Conservation (phyloP, 768 basidiomycete species). For the Tephrocybe rancida region DNA sequence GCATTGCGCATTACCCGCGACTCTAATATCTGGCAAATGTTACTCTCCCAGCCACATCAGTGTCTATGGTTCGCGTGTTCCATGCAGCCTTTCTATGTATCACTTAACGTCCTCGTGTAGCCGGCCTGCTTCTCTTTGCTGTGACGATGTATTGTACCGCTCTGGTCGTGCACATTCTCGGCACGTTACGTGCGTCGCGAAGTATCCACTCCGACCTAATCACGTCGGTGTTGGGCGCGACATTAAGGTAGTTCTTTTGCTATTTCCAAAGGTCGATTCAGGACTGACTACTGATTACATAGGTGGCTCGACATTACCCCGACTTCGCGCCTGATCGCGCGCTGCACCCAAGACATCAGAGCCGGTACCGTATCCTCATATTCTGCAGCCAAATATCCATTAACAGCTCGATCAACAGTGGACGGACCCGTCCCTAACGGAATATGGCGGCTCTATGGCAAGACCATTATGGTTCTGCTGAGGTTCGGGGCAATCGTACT, state of each 20-base stretch:
- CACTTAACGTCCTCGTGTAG: slow-evolving; percentile 11
- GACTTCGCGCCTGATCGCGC: slow-evolving; percentile 54
- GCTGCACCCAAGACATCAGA: slow-evolving; percentile 67
- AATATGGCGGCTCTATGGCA: slow-evolving; percentile 25
- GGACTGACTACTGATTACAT: neutral
- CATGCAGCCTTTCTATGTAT: neutral
- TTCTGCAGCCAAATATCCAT: slow-evolving; percentile 24
- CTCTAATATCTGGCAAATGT: neutral
- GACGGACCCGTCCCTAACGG: slow-evolving; percentile 41
- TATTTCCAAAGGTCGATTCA: neutral
- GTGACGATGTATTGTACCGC: slow-evolving; percentile 31
- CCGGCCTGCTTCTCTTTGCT: slow-evolving; percentile 30
- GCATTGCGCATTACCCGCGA: neutral
- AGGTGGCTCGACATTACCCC: slow-evolving; percentile 53
- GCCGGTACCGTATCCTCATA: slow-evolving; percentile 22
- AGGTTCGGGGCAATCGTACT: slow-evolving; percentile 43
- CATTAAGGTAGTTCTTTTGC: slow-evolving; percentile 46
- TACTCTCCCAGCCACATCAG: slow-evolving; percentile 45
- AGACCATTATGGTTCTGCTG: slow-evolving; percentile 34
- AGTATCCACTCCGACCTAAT: slow-evolving; percentile 52
- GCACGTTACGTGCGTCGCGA: slow-evolving; percentile 52
- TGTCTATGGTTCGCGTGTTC: slow-evolving; percentile 29
- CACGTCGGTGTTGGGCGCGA: slow-evolving; percentile 55
- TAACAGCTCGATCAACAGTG: slow-evolving; percentile 31
- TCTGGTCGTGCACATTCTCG: slow-evolving; percentile 41